phyloP scores from a whole-genome alignment of 345 rosid species.

The Arabis hirsuta region DNA sequence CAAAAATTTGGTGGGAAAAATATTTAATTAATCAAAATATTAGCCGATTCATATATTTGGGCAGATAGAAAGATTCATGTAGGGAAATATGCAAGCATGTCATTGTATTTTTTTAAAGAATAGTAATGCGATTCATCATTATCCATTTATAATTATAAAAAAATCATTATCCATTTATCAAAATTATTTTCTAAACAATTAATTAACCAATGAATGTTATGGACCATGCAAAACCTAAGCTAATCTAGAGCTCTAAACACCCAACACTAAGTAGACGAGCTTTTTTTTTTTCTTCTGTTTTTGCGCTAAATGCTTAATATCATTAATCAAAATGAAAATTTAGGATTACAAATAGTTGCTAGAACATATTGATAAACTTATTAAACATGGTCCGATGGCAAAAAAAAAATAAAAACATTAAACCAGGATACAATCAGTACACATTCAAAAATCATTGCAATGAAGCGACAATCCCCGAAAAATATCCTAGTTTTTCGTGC shows the following conservation, averaged over 20 bases:
- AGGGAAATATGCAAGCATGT: constrained; percentile 29
- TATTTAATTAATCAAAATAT: neutral
- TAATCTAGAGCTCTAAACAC: constrained; percentile 41
- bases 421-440: too few relatives aligned
- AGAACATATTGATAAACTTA: too few relatives aligned
- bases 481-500: too few relatives aligned
- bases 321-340: too few relatives aligned
- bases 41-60: constrained; percentile 16
- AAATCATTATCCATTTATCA: neutral
- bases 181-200: neutral
- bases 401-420: too few relatives aligned
- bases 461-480: too few relatives aligned
- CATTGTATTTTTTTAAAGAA: neutral
- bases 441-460: too few relatives aligned
- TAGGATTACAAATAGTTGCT: too few relatives aligned
- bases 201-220: neutral
- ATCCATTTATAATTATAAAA: constrained; percentile 12
- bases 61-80: constrained; percentile 27
- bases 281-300: too few relatives aligned
- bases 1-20: constrained; percentile 10
- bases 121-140: neutral
- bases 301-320: too few relatives aligned
- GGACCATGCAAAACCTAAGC: neutral
- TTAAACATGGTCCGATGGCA: too few relatives aligned
- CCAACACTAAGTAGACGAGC: constrained; percentile 61